Conservation (phyloP, 371 early-diverging fungal genomes). For the Fennellomyces sp. region DNA sequence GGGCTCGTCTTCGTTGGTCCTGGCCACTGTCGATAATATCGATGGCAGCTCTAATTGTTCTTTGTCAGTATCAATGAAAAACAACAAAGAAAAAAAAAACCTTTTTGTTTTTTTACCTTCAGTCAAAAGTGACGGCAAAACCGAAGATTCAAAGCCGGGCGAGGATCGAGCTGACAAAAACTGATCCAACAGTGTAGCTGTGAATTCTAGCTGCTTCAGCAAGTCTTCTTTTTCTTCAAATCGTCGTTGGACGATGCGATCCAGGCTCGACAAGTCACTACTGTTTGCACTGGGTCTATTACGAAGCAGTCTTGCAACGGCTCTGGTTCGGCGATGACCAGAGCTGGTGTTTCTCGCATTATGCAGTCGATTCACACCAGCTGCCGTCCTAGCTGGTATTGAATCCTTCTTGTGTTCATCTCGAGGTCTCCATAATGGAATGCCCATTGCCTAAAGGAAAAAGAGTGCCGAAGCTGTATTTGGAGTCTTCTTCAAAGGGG, state of each 20-base stretch:
- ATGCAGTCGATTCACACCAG: neutral
- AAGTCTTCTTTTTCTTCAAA: slow-evolving; percentile 38
- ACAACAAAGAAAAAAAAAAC: neutral
- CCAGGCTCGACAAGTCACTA: slow-evolving; percentile 14
- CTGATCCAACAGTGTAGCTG: slow-evolving; percentile 35
- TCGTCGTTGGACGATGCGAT: slow-evolving; percentile 28
- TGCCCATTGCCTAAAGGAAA: slow-evolving; percentile 3
- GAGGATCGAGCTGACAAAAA: slow-evolving; percentile 35
- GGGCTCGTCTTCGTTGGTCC: slow-evolving; percentile 1
- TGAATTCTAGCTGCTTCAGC: slow-evolving; percentile 35
- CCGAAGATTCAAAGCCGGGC: slow-evolving; percentile 17
- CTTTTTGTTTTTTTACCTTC: slow-evolving; percentile 20
- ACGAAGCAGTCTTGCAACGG: neutral
- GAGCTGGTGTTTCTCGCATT: neutral
- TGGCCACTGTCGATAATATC: slow-evolving; percentile 23
- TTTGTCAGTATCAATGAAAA: neutral
- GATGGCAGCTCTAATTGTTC: slow-evolving; percentile 34
- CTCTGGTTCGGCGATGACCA: slow-evolving; percentile 8
- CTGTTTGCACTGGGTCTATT: neutral
- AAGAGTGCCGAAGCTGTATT: too few relatives aligned
- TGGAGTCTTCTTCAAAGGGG: too few relatives aligned
- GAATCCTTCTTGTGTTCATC: neutral
- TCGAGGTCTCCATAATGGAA: slow-evolving; percentile 17
- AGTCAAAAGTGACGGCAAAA: slow-evolving; percentile 32
- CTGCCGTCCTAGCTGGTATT: neutral